Base-by-base conservation (phyloP, 495 filamentous ascomycete species). In the Chaetomium cochliodes region DNA sequence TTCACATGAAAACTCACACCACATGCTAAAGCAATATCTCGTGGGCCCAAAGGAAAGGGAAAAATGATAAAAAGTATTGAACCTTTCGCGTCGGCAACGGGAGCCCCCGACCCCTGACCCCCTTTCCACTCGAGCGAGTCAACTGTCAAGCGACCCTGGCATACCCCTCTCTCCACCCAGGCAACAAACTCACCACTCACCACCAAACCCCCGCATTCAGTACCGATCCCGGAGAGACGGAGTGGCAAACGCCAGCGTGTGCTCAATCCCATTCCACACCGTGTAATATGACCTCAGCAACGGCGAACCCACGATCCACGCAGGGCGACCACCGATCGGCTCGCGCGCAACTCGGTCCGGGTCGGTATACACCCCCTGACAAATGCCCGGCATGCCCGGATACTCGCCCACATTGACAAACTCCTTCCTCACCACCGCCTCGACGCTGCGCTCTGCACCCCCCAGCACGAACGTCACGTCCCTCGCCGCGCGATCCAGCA, bases 281-380 rank as follows among this genome's bases (percentile, higher is more conserved):
- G 73, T 73, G 37, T 72, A 72, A 33, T 70, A 75, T 20, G 58
- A 52, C 62, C 69, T 64, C 13, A 75, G 28, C 41, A 65, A 50
- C 2, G 69, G 62, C 12, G 50, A 66, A 2, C 73, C 71, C 26
- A 69, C 30, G 0, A 71, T 52, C 73, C 73, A 74, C 22, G 58
- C 66, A 5, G 69, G 67, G 9, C 65, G 42, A 0, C 63, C 53
- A 5, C 61, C 13, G 26, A 69, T 15, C 5, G 70, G 72, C 20
- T 70, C 70, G 47, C 62, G 37, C 4, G 66, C 59, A 1, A 57
- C 30, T 2, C 47, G 20, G 0, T n/a, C 26, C 28, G 66, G 65
- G 60, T 67, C 37, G 2, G 67, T 44, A 52, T 69, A 67, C 6
- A 70, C 54, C 6, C 63, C 71, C 64, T 73, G 67, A 41, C 71